These are phyloP conservation scores for Monascus ruber DNA, from an alignment of 2,329 filamentous ascomycete species.

Conservation along the genomic window DNA sequence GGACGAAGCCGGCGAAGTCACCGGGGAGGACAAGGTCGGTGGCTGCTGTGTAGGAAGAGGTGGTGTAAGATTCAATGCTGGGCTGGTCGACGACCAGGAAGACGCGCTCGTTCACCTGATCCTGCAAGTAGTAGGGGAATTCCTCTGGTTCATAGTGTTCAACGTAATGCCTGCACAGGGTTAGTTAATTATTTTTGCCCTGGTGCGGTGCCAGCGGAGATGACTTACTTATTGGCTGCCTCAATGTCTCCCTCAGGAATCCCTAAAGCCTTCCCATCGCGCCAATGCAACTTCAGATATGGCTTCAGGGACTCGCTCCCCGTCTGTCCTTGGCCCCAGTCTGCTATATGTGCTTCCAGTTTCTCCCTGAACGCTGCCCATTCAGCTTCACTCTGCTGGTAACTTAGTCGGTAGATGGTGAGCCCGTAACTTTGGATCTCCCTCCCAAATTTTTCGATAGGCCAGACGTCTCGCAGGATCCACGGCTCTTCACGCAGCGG, in stretches of 20 bases:
- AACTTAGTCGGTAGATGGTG: slow-evolving; percentile 14
- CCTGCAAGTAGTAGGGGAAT: neutral
- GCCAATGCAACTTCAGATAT: slow-evolving; percentile 14
- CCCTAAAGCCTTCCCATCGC: slow-evolving; percentile 11
- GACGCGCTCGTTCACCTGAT: neutral
- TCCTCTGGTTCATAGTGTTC: slow-evolving; percentile 4
- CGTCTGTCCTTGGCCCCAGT: slow-evolving; percentile 13
- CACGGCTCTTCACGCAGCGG: neutral
- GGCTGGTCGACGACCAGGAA: slow-evolving; percentile 11
- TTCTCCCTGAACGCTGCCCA: slow-evolving; percentile 11
- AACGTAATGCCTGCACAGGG: neutral
- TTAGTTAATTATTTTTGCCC: slow-evolving; percentile 5
- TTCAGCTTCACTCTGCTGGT: slow-evolving; percentile 9
- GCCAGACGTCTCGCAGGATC: neutral
- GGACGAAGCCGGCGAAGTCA: slow-evolving; percentile 11
- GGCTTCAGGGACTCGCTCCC: slow-evolving; percentile 10
- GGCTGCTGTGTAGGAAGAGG: slow-evolving; percentile 1
- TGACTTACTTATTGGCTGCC: slow-evolving; percentile 3
- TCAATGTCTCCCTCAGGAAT: slow-evolving; percentile 8
- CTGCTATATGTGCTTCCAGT: slow-evolving; percentile 11
- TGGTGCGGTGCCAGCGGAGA: neutral
- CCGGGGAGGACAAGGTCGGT: slow-evolving; percentile 4
- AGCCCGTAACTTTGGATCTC: slow-evolving; percentile 3
- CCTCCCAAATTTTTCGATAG: neutral
- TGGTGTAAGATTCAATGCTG: slow-evolving; percentile 8